phyloP scores from a whole-genome alignment of 805 yeast genomes.

The Danielozyma ontarioensis region DNA sequence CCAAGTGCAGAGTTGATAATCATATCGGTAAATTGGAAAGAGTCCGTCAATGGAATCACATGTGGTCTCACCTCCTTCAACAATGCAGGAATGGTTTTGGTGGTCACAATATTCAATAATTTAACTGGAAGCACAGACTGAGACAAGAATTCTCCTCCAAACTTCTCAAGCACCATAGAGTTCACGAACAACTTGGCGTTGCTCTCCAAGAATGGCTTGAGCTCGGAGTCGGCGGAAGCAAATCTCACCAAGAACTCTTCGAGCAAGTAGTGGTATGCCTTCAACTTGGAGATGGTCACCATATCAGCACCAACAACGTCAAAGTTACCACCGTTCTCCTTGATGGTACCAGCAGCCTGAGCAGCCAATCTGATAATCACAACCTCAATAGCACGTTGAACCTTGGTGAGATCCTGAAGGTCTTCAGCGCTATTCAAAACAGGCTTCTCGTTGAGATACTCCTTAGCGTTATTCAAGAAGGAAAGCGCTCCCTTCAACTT shows the following conservation, averaged over 20 bases:
- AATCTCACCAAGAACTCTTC: conserved; percentile 15
- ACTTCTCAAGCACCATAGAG: conserved; percentile 50
- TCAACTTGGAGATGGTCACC: conserved; percentile 13
- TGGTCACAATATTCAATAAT: conserved; percentile 42
- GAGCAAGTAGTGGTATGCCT: conserved; percentile 16
- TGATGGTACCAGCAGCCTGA: conserved; percentile 9
- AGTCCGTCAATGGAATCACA: conserved; percentile 13
- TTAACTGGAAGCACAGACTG: conserved; percentile 50
- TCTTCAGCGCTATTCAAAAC: conserved; percentile 7
- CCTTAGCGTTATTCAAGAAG: conserved; percentile 10
- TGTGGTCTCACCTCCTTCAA: conserved; percentile 11
- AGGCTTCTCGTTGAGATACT: conserved; percentile 4
- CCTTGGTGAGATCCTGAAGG: conserved; percentile 5
- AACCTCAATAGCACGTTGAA: conserved; percentile 10
- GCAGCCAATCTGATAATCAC: conserved; percentile 13
- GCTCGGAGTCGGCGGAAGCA: conserved; percentile 9
- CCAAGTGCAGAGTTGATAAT: conserved; percentile 15
- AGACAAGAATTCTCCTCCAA: conserved; percentile 70
- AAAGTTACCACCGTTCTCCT: conserved; percentile 10
- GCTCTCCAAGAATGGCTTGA: conserved; percentile 11
- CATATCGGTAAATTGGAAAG: conserved; percentile 15
- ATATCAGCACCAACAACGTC: conserved; percentile 17
- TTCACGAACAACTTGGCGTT: conserved; percentile 10
- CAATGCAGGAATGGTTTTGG: conserved; percentile 14
- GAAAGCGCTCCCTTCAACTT: conserved; percentile 8